Evolutionary conservation across 2,329 filamentous ascomycete species (phyloP).

Genomic region (Nannizziopsis barbatae): DNA sequence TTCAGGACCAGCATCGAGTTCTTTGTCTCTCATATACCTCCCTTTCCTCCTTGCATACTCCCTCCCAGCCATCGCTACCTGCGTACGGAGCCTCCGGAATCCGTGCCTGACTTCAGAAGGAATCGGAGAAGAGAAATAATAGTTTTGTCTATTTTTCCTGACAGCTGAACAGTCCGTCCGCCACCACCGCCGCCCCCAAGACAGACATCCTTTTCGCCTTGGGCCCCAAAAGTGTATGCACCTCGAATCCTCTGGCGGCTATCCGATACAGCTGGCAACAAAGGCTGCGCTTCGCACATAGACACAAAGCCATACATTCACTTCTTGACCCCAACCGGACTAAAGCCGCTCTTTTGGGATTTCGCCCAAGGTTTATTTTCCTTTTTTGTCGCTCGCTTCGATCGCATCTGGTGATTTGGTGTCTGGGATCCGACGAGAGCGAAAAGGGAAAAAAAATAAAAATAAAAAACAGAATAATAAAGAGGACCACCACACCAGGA

Average conservation of each 20-base stretch:
- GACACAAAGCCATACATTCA: not conserved
- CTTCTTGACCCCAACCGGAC: not conserved
- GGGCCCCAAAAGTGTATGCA: not conserved
- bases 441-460: not conserved
- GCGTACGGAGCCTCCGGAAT: not conserved
- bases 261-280: not conserved
- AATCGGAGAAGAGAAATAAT: too few relatives aligned
- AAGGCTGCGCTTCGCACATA: too few relatives aligned
- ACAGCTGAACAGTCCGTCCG: not conserved
- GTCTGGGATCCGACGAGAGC: not conserved
- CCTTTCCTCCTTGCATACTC: too few relatives aligned
- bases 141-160: too few relatives aligned
- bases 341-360: slow-evolving; percentile 1
- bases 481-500: too few relatives aligned
- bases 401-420: not conserved
- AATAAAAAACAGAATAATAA: not conserved
- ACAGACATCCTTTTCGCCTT: not conserved
- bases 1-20: not conserved
- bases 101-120: too few relatives aligned
- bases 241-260: not conserved
- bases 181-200: not conserved
- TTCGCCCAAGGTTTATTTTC: not conserved
- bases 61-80: too few relatives aligned
- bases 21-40: slow-evolving; percentile 4
- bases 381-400: slow-evolving; percentile 3